Conservation (phyloP, 2,329 filamentous ascomycete genomes). For the Phyllosticta capitalensis region DNA sequence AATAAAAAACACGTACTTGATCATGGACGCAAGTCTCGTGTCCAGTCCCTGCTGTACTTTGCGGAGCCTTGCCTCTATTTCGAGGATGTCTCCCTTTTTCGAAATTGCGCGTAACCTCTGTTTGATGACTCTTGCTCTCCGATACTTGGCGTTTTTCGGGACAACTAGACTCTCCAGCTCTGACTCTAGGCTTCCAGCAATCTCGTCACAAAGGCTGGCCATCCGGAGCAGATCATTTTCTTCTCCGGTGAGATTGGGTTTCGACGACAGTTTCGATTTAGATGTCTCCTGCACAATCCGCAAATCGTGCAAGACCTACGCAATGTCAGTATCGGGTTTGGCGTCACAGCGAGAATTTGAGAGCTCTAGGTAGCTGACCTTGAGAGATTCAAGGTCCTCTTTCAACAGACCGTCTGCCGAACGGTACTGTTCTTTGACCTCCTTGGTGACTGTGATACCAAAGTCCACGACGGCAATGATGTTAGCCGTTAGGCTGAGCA, state of each 20-base stretch:
- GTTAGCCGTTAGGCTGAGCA: no score
- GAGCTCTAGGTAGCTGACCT: no score
- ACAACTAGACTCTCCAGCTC: background rate
- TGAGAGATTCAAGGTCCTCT: no score
- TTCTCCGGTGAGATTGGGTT: background rate
- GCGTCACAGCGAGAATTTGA: no score
- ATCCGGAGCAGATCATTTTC: background rate
- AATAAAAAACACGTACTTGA: background rate
- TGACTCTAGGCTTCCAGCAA: background rate
- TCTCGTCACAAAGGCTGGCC: background rate
- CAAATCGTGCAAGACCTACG: background rate
- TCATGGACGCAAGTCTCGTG: background rate
- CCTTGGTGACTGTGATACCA: no score
- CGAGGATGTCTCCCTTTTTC: background rate
- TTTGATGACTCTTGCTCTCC: background rate
- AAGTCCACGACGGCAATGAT: no score
- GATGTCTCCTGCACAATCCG: background rate
- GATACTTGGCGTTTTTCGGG: background rate
- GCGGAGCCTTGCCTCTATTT: background rate
- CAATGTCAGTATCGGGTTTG: background rate
- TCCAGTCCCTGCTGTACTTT: background rate
- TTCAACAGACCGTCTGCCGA: no score
- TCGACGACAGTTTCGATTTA: background rate
- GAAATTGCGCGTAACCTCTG: background rate
- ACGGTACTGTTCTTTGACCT: no score